Evolutionary conservation across 495 filamentous ascomycete species (phyloP), one percentile per base, ranked within the genome.

Genomic region (Lindgomyces ingoldianus): DNA sequence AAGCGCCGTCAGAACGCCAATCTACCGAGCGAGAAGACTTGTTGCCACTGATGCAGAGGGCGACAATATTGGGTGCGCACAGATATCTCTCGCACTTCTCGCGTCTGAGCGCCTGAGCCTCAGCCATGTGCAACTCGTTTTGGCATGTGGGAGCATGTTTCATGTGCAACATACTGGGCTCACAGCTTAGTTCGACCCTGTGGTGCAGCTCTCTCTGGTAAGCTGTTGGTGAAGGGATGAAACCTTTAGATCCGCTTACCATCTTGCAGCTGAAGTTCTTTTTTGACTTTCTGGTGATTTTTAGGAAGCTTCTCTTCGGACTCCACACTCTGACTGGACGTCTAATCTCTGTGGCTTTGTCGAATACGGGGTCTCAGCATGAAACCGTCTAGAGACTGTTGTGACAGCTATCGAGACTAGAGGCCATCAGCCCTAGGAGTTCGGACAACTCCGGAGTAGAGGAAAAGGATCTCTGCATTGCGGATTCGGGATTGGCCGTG

Each of bases 91-190:
- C 26, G 26, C 26, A 52, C 26, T 56, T 41, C 39, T 41, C 52
- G 39, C 42, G 33, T 56, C 33, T 22, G 39, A 36, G 21, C 1
- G 18, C 30, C 52, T 27, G 18, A 2, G 10, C 21, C 52, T 42
- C 39, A 56, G 52, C 52, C 10, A 22, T 33, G 30, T 56, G 52
- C 52, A 45, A 56, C 30, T 24, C n/a, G n/a, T n/a, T 29, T 56
- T 29, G 30, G 29, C 52, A 24, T 42, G 52, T 21, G 30, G 30
- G 52, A 8, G 16, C 4, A 19, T 56, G 52, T 56, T 56, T 56
- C 52, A 56, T 18, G 33, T 56, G 30, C 19, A 2, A 11, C 51
- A 18, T n/a, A 24, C 6, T 19, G 22, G n/a, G 45, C n/a, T 24
- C 45, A 48, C 45, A n/a, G 6, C 45, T 48, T 48, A 8, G 6